Conservation (phyloP, 2,329 filamentous ascomycete genomes). For the Calonectria pauciramosa region DNA sequence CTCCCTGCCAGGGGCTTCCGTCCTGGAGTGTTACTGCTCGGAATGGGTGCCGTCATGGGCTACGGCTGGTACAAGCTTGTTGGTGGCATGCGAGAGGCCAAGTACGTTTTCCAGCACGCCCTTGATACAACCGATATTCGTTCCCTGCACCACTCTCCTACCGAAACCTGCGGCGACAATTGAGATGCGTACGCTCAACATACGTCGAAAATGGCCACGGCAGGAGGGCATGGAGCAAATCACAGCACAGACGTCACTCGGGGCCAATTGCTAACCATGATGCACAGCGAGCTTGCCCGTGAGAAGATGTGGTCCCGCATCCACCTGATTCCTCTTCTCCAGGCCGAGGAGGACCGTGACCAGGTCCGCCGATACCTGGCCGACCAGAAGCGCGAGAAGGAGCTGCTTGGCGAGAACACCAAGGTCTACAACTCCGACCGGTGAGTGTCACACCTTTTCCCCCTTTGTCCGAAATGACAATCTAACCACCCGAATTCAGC, state of each 20-base stretch:
- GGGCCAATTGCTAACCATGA: slow-evolving; percentile 20
- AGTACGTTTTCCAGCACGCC: slow-evolving; percentile 71
- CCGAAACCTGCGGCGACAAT: background rate
- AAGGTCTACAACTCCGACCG: slow-evolving; percentile 91
- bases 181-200: background rate
- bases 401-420: slow-evolving; percentile 85
- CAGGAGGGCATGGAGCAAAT: background rate
- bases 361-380: slow-evolving; percentile 89
- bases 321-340: slow-evolving; percentile 91
- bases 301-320: slow-evolving; percentile 99
- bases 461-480: background rate
- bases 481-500: slow-evolving; percentile 56
- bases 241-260: background rate
- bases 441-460: slow-evolving; percentile 64
- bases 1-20: slow-evolving; percentile 92
- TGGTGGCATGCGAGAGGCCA: slow-evolving; percentile 88
- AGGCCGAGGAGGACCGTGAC: slow-evolving; percentile 97
- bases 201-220: background rate
- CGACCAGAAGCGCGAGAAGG: slow-evolving; percentile 90
- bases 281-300: slow-evolving; percentile 84
- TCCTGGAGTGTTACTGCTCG: slow-evolving; percentile 82
- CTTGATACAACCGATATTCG: background rate
- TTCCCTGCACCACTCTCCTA: background rate
- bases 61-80: slow-evolving; percentile 93
- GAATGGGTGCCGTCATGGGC: slow-evolving; percentile 82